phyloP scores from a whole-genome alignment of 306 rosid genomes.

The Cucurbita ficifolia region DNA sequence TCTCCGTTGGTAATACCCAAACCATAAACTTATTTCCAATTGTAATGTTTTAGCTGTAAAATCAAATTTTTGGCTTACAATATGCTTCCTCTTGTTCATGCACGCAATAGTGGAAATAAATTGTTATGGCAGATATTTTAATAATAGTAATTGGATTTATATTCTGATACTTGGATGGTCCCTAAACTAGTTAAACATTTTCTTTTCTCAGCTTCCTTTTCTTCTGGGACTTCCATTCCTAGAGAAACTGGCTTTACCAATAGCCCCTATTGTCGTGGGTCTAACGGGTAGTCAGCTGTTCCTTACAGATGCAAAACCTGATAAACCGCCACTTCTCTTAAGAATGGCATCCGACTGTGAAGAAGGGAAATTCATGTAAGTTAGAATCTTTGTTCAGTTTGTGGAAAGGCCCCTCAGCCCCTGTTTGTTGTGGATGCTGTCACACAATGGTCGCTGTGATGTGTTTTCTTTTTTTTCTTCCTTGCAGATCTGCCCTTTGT shows the following conservation, averaged over 20 bases:
- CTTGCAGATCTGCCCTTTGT: conserved; percentile 78
- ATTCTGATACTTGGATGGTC: background rate
- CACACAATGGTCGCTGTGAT: background rate
- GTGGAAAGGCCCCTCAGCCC: background rate
- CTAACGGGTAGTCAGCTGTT: conserved; percentile 90
- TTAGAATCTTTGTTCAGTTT: background rate
- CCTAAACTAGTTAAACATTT: background rate
- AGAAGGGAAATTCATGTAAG: conserved; percentile 79
- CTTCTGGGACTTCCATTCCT: conserved; percentile 67
- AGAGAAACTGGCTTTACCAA: conserved; percentile 71
- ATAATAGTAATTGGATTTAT: background rate
- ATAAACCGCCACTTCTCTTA: conserved; percentile 76
- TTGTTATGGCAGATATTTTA: background rate
- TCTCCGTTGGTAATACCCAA: background rate
- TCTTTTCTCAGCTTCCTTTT: conserved; percentile 66
- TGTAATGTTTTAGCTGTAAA: background rate
- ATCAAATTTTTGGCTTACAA: background rate
- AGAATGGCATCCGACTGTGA: conserved; percentile 86
- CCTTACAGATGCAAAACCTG: conserved; percentile 81
- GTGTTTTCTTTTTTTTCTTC: background rate
- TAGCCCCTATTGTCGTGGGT: conserved; percentile 77
- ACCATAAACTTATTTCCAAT: background rate
- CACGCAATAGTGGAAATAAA: background rate
- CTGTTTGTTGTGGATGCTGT: background rate
- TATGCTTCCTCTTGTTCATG: background rate